These are phyloP conservation scores for Priceomyces haplophilus DNA, from an alignment of 805 yeast genomes.

Conservation along the genomic window DNA sequence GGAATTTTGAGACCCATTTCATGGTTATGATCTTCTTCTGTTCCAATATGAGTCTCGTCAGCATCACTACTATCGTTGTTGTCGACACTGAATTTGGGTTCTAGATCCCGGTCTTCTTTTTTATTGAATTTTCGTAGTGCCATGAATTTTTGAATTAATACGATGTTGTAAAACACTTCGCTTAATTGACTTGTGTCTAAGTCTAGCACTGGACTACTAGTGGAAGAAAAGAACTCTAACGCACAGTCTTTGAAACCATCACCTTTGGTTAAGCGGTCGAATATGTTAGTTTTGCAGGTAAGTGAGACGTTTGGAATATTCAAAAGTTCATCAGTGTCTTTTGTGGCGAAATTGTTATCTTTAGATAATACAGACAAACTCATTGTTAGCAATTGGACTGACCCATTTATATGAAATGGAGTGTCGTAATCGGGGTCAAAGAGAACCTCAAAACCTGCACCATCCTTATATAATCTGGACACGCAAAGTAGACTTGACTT, in stretches of 20 bases:
- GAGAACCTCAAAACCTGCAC: conserved; percentile 41
- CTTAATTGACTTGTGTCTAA: conserved; percentile 31
- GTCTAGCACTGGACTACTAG: conserved; percentile 39
- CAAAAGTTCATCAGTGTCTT: conserved; percentile 25
- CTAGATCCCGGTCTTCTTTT: not conserved
- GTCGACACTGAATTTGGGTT: not conserved
- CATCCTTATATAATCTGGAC: conserved; percentile 15
- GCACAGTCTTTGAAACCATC: conserved; percentile 36
- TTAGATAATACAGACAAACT: conserved; percentile 15
- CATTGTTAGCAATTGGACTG: conserved; percentile 31
- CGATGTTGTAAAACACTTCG: conserved; percentile 31
- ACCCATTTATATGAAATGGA: conserved; percentile 33
- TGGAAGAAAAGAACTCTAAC: conserved; percentile 35
- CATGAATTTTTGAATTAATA: conserved; percentile 26
- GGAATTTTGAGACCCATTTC: not conserved
- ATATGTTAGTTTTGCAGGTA: conserved; percentile 34
- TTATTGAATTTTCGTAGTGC: conserved; percentile 16
- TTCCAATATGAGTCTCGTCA: conserved; percentile 8
- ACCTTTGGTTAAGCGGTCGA: conserved; percentile 31
- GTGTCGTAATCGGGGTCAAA: conserved; percentile 28
- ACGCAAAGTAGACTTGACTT: conserved; percentile 26
- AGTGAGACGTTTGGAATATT: conserved; percentile 34
- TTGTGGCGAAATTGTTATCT: conserved; percentile 8
- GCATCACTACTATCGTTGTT: conserved; percentile 3
- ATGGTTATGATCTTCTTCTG: not conserved